Percentiles rank a stretch among this genome's conserved stretches.
Conservation (phyloP, 2,329 filamentous ascomycete species). For the Cladophialophora carrionii region DNA sequence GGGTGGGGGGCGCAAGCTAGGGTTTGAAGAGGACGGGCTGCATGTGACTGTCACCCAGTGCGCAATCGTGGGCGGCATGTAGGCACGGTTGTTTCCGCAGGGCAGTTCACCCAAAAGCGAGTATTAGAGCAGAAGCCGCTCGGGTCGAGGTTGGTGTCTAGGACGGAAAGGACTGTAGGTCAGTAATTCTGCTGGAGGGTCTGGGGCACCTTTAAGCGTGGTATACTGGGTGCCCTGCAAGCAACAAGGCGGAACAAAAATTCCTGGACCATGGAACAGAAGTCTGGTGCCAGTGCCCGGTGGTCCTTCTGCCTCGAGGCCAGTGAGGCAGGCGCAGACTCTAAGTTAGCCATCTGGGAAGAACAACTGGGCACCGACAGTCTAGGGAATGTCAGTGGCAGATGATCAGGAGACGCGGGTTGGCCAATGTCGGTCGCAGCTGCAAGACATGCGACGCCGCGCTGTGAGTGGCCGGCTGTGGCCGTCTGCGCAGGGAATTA, state of each 20-base stretch:
- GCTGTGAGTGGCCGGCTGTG: conserved; percentile 33
- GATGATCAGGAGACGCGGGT: conserved; percentile 37
- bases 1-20: conserved; percentile 24
- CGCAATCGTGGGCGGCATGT: conserved; percentile 29
- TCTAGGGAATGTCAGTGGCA: conserved; percentile 27
- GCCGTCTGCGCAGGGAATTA: conserved; percentile 26
- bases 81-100: conserved; percentile 18
- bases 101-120: conserved; percentile 16
- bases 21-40: conserved; percentile 25
- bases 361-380: conserved; percentile 31
- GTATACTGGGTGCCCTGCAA: conserved; percentile 25
- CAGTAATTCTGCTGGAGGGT: conserved; percentile 11
- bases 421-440: conserved; percentile 33
- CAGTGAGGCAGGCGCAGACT: conserved; percentile 28
- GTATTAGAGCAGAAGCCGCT: background rate
- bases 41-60: conserved; percentile 34
- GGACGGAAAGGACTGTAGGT: conserved; percentile 25
- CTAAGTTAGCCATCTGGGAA: conserved; percentile 30
- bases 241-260: conserved; percentile 30
- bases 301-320: conserved; percentile 27
- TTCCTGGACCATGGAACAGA: conserved; percentile 20
- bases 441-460: conserved; percentile 36
- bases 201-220: conserved; percentile 21
- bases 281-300: conserved; percentile 14
- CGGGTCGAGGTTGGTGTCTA: conserved; percentile 3